Base-by-base conservation (phyloP, 176 grass and related monocot species). In the Urochloa ruziziensis region DNA sequence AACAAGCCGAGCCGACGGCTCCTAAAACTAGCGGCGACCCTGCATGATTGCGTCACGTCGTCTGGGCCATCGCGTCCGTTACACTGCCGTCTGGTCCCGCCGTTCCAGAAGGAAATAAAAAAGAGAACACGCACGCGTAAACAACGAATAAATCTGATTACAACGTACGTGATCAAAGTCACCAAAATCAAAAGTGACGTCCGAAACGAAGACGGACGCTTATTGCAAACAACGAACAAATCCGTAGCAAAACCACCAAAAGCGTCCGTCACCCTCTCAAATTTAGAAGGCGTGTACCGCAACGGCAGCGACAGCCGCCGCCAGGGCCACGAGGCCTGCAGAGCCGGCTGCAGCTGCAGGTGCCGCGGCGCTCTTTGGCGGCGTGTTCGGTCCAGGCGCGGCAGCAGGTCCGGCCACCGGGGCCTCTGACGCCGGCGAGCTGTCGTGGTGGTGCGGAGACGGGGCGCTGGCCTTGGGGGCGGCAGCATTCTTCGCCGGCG, bases 211-310 rank as follows among this genome's bases (percentile, higher is more conserved):
- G 35, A n/a, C 15, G 65, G 34, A 32, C 17, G 5, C 48, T 69
- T 81, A 81, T 70, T 81, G 16, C 52, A 58, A 39, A 81, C n/a
- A 32, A 44, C 5, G 25, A 70, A 34, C 6, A 82, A 47, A 72
- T 78, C 37, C 14, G 0, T 18, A 82, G 7, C 67, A 32, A 10
- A 44, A 9, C 24, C n/a, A n/a, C n/a, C n/a, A n/a, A n/a, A n/a
- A n/a, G 5, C 9, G 1, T 30, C 44, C 17, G 49, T 8, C 25
- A 43, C 6, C 65, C 2, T 51, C 67, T 61, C 1, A 47, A 33
- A 34, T n/a, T 61, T 24, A 82, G 80, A 73, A 73, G 28, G 19
- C 53, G 19, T 18, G 40, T 25, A 59, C 51, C 3, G 66, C 65
- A 21, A 82, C 10, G 49, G 65, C 48, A 11, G 51, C 33, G 63